Conservation (phyloP, 106 monocot species). For the Vanilla planifolia region DNA sequence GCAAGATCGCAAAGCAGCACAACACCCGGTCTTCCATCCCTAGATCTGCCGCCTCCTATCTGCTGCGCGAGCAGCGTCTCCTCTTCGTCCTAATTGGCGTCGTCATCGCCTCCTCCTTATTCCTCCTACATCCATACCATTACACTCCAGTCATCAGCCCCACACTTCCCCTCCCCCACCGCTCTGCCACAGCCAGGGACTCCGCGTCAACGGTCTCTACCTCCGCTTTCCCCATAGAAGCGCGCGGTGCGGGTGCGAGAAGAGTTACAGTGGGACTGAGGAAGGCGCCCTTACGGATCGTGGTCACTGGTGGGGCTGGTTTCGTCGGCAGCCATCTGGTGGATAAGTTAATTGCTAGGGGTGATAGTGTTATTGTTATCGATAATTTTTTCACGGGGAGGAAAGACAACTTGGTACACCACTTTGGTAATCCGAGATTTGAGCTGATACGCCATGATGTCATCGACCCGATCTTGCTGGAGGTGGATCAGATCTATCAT, state of each 20-base stretch:
- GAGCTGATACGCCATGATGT: constrained; percentile 73
- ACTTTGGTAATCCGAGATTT: constrained; percentile 58
- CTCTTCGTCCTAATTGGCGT: constrained; percentile 18
- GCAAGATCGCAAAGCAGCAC: not conserved
- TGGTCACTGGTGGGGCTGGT: constrained; percentile 65
- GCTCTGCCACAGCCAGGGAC: not conserved
- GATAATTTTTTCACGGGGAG: constrained; percentile 74
- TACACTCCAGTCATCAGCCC: not conserved
- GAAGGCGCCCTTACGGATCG: constrained; percentile 21
- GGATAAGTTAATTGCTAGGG: constrained; percentile 36
- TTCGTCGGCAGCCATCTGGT: constrained; percentile 69
- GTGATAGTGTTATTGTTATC: constrained; percentile 57
- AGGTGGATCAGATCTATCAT: constrained; percentile 70
- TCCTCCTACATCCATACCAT: not conserved
- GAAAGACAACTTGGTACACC: constrained; percentile 53
- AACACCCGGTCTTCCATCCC: not conserved
- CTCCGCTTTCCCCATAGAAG: too few relatives aligned
- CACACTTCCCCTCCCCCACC: not conserved
- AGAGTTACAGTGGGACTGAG: constrained; percentile 6
- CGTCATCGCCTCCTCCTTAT: constrained; percentile 9
- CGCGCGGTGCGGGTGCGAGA: not conserved
- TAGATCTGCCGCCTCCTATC: constrained; percentile 5
- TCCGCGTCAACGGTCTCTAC: not conserved
- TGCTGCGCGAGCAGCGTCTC: constrained; percentile 11
- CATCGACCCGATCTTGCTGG: constrained; percentile 58